Conservation (phyloP, 441 rosid species). For the Hura crepitans region DNA sequence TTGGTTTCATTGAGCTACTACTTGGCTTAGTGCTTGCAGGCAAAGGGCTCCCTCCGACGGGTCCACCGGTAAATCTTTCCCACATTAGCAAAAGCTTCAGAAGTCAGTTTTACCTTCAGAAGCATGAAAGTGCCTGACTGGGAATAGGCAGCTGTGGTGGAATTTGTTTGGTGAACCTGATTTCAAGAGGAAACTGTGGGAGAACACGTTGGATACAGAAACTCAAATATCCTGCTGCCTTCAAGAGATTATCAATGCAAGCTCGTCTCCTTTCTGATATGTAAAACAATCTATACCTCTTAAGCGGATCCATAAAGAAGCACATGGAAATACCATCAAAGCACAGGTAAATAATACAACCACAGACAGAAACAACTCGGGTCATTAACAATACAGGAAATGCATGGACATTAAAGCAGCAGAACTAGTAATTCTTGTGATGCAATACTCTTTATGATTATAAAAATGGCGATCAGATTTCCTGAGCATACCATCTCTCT, state of each 20-base stretch:
- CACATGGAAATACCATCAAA: constrained; percentile 7
- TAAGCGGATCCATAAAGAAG: neutral
- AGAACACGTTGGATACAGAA: constrained; percentile 73
- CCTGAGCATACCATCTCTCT: neutral
- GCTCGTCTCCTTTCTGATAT: constrained; percentile 64
- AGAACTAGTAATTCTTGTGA: neutral
- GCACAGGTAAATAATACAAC: neutral
- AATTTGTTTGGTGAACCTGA: constrained; percentile 44
- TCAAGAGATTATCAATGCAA: constrained; percentile 70
- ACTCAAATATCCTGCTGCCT: constrained; percentile 86
- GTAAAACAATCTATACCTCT: neutral
- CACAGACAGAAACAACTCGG: neutral
- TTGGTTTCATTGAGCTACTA: constrained; percentile 22
- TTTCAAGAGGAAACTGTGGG: constrained; percentile 64
- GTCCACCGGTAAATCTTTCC: constrained; percentile 81
- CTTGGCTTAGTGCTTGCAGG: constrained; percentile 89
- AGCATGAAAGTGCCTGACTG: neutral
- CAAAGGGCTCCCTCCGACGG: constrained; percentile 84
- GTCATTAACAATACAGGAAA: neutral
- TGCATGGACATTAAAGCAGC: neutral
- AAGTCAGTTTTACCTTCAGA: neutral
- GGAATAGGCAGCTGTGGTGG: neutral
- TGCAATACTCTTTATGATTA: neutral
- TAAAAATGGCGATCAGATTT: neutral
- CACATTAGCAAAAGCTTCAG: constrained; percentile 11